Percentiles rank a stretch among this genome's conserved stretches.
Evolutionary conservation across 306 rosid species (phyloP).

Genomic region (Mimosa bimucronata): DNA sequence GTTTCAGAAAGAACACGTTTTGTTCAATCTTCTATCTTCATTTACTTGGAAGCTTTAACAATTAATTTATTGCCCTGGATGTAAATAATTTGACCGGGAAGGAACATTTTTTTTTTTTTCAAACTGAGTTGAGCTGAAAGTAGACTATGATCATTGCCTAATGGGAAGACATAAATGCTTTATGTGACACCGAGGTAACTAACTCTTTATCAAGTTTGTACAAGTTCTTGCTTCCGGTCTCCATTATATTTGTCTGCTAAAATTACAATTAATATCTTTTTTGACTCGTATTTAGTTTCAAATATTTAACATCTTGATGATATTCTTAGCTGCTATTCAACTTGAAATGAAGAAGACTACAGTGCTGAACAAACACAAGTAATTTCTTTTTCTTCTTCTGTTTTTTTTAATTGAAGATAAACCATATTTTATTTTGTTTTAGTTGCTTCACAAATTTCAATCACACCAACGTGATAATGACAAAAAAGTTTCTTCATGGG

Average conservation of each 20-base stretch:
- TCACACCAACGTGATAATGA: neutral
- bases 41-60: slow-evolving; percentile 86
- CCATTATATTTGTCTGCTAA: slow-evolving; percentile 71
- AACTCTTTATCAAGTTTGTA: too few relatives aligned
- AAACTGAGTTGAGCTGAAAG: slow-evolving; percentile 10
- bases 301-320: too few relatives aligned
- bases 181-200: too few relatives aligned
- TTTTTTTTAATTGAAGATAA: too few relatives aligned
- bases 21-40: slow-evolving; percentile 54
- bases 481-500: too few relatives aligned
- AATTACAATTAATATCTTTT: slow-evolving; percentile 52
- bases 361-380: too few relatives aligned
- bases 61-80: slow-evolving; percentile 63
- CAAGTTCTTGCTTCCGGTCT: too few relatives aligned
- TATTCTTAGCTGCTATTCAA: too few relatives aligned
- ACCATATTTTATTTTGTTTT: slow-evolving; percentile 15
- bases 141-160: slow-evolving; percentile 7
- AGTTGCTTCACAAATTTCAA: slow-evolving; percentile 17
- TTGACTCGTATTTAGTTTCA: neutral
- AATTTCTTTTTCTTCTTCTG: too few relatives aligned
- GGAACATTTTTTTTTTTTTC: slow-evolving; percentile 16
- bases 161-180: slow-evolving; percentile 55
- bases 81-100: slow-evolving; percentile 58
- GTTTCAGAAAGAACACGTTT: slow-evolving; percentile 67
- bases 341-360: too few relatives aligned